Conservation (phyloP, 2,329 filamentous ascomycete genomes). For the Penicillium sp. region DNA sequence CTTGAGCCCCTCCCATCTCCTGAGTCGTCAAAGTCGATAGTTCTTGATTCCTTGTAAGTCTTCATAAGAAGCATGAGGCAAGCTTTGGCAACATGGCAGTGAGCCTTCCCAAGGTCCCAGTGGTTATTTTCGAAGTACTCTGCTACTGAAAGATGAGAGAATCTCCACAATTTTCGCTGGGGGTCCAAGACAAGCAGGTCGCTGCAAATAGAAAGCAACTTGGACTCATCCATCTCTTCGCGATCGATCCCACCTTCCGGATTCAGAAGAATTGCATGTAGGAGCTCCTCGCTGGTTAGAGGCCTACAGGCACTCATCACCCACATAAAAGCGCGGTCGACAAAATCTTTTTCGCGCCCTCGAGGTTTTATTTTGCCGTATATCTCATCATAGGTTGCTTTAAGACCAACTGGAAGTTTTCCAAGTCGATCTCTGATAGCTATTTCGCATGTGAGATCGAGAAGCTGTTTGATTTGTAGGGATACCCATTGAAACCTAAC, state of each 20-base stretch:
- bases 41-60: no score
- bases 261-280: slow-evolving; percentile 15
- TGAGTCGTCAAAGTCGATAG: no score
- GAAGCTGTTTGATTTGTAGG: slow-evolving; percentile 27
- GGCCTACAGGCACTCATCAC: slow-evolving; percentile 20
- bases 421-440: slow-evolving; percentile 25
- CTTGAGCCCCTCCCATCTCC: no score
- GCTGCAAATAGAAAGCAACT: slow-evolving; percentile 17
- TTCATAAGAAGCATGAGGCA: slow-evolving; percentile 1
- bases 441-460: slow-evolving; percentile 17
- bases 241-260: not conserved
- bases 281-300: slow-evolving; percentile 12
- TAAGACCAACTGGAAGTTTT: slow-evolving; percentile 26
- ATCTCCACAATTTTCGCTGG: slow-evolving; percentile 15
- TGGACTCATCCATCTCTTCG: slow-evolving; percentile 13
- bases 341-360: slow-evolving; percentile 15
- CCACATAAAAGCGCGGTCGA: slow-evolving; percentile 23
- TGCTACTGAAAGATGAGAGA: slow-evolving; percentile 25
- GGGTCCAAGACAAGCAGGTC: slow-evolving; percentile 23
- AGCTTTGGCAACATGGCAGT: not conserved
- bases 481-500: slow-evolving; percentile 33
- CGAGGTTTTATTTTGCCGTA: slow-evolving; percentile 14
- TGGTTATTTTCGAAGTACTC: slow-evolving; percentile 24
- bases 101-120: not conserved
- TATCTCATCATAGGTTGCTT: slow-evolving; percentile 29